phyloP scores from a whole-genome alignment of 352 stramenopile genomes.

The Thalassiosira exigua region DNA sequence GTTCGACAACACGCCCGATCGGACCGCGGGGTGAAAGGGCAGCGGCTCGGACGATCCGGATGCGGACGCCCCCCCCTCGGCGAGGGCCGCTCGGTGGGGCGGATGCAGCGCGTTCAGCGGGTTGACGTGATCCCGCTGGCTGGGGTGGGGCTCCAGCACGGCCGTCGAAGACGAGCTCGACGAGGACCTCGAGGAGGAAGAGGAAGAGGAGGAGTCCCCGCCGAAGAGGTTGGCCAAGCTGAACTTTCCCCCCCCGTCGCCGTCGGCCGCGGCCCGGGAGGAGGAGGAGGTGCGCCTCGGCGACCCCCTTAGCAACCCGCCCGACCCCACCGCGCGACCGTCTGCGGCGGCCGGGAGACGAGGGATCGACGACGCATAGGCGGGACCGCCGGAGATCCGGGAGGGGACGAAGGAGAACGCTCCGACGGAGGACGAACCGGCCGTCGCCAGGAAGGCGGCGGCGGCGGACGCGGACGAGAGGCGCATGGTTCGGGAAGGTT shows the following conservation, averaged over 20 bases:
- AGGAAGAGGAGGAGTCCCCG: neutral
- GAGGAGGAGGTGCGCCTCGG: too few species aligned
- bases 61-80: neutral
- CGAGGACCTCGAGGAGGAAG: neutral
- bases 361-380: neutral
- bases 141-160: conserved; percentile 71
- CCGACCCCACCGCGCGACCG: conserved; percentile 2
- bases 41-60: conserved; percentile 29
- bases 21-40: conserved; percentile 81
- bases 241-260: conserved; percentile 30
- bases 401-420: conserved; percentile 47
- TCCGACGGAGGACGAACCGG: neutral
- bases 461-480: neutral
- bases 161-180: neutral
- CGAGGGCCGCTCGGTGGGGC: conserved; percentile 26
- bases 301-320: conserved; percentile 31
- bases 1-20: conserved; percentile 85
- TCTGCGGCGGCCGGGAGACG: neutral
- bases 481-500: neutral
- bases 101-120: conserved; percentile 77
- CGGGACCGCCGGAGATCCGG: neutral
- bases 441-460: neutral
- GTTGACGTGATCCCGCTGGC: conserved; percentile 76
- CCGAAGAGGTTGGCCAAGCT: conserved; percentile 54
- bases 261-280: too few species aligned